Evolutionary conservation across 2,329 filamentous ascomycete species (phyloP).

Genomic region (Xylariales sp.): DNA sequence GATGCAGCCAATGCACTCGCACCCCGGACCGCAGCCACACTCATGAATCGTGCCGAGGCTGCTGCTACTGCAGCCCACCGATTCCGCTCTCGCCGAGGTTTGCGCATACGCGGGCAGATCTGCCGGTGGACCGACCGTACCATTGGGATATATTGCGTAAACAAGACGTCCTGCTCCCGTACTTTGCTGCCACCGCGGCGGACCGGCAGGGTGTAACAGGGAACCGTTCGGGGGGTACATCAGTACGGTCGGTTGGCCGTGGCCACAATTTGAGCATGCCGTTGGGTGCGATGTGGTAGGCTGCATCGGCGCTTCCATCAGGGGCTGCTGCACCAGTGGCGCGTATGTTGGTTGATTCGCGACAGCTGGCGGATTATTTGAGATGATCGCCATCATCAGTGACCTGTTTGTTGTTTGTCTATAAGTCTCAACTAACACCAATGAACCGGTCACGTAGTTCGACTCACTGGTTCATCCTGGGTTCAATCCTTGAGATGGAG

Average conservation of each 20-base stretch:
- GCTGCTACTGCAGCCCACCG: background rate
- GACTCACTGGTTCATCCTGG: background rate
- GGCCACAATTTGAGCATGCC: conserved; percentile 3
- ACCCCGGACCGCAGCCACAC: conserved; percentile 8
- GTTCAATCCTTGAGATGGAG: too few species aligned
- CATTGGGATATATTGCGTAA: background rate
- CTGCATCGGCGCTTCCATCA: conserved; percentile 2
- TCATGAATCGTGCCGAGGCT: conserved; percentile 4
- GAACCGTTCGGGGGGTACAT: too few species aligned
- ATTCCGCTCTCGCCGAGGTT: background rate
- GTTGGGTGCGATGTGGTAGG: conserved; percentile 5
- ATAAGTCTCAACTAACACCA: too few species aligned
- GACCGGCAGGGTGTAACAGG: background rate
- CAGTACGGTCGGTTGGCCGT: conserved; percentile 4
- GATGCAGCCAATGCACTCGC: conserved; percentile 9
- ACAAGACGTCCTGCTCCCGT: background rate
- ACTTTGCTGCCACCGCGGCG: too few species aligned
- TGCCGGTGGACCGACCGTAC: background rate
- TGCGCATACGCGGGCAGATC: background rate
- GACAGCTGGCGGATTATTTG: too few species aligned
- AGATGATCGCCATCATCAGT: too few species aligned
- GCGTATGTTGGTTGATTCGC: too few species aligned
- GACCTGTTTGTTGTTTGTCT: too few species aligned
- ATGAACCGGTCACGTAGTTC: background rate
- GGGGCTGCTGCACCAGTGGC: conserved; percentile 1